Percentiles rank a stretch among this genome's conserved stretches.
phyloP scores from a whole-genome alignment of 257 asterid genomes.

The Solanum boliviense region DNA sequence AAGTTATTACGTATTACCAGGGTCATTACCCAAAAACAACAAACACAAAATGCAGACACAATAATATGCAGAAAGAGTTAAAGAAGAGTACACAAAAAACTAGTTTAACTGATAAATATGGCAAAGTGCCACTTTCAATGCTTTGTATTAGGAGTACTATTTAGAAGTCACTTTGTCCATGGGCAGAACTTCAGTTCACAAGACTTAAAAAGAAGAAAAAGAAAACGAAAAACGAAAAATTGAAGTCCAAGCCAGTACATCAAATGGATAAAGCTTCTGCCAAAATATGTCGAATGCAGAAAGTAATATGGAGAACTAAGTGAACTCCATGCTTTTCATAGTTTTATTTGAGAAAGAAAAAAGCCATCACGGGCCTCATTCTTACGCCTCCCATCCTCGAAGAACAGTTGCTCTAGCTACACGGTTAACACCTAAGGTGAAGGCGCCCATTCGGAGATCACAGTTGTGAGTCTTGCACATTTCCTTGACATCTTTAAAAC shows the following conservation, averaged over 20 bases:
- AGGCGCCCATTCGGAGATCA: slow-evolving; percentile 88
- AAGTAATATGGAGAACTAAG: background rate
- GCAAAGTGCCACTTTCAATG: background rate
- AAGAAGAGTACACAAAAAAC: background rate
- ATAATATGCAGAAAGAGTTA: background rate
- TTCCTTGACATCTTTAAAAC: slow-evolving; percentile 57
- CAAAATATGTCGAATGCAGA: background rate
- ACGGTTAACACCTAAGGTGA: slow-evolving; percentile 79
- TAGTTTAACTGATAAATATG: background rate
- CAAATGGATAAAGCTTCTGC: background rate
- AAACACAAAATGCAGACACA: background rate
- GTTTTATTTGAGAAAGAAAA: background rate
- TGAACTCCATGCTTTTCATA: background rate
- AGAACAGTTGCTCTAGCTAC: slow-evolving; percentile 83
- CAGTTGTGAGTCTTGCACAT: slow-evolving; percentile 78
- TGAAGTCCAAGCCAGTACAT: background rate
- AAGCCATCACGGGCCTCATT: background rate
- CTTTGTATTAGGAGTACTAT: background rate
- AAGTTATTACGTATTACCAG: background rate
- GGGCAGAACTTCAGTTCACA: background rate
- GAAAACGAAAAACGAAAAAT: background rate
- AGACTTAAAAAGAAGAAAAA: no score
- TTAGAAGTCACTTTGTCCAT: background rate
- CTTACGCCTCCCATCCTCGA: slow-evolving; percentile 91
- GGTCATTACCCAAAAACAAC: background rate